A percentile compares a stretch with the other conserved stretches of the same genome.
phyloP scores from a whole-genome alignment of 306 rosid genomes.

The Mucuna pruriens region DNA sequence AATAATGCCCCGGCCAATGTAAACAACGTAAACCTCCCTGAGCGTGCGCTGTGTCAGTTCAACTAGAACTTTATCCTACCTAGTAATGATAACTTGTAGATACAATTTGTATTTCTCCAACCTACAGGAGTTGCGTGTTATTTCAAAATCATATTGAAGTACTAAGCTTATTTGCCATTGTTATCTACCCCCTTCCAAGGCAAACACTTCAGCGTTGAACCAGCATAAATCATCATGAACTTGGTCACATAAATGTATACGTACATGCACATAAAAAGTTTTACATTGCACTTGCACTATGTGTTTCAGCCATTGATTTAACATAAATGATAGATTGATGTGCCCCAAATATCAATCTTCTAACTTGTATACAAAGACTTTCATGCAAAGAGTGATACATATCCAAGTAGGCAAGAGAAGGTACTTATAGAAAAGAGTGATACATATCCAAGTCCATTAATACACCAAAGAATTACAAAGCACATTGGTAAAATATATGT shows the following conservation, averaged over 20 bases:
- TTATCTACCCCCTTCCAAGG: not conserved
- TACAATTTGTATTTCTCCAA: constrained; percentile 34
- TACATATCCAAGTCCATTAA: constrained; percentile 19
- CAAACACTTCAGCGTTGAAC: not conserved
- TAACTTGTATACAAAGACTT: not conserved
- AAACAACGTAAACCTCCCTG: too few species aligned
- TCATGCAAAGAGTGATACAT: constrained; percentile 11
- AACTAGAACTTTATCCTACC: constrained; percentile 27
- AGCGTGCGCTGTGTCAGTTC: constrained; percentile 4
- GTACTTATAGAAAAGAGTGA: constrained; percentile 9
- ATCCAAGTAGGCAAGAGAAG: constrained; percentile 2
- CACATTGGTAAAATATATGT: constrained; percentile 26
- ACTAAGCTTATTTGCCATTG: not conserved
- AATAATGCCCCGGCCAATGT: constrained; percentile 23
- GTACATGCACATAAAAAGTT: not conserved
- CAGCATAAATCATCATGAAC: not conserved
- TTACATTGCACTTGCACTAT: not conserved
- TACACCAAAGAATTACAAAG: constrained; percentile 31
- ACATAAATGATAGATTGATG: not conserved
- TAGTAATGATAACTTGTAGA: constrained; percentile 26
- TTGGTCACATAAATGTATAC: not conserved
- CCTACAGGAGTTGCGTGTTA: constrained; percentile 12
- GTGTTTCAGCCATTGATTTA: constrained; percentile 13
- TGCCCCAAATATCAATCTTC: not conserved
- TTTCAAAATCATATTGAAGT: constrained; percentile 15